A percentile compares a stretch with the other conserved stretches of the same genome.
Conservation (phyloP, 1,284 basidiomycete species). For the Rhodotorula mucilaginosa region DNA sequence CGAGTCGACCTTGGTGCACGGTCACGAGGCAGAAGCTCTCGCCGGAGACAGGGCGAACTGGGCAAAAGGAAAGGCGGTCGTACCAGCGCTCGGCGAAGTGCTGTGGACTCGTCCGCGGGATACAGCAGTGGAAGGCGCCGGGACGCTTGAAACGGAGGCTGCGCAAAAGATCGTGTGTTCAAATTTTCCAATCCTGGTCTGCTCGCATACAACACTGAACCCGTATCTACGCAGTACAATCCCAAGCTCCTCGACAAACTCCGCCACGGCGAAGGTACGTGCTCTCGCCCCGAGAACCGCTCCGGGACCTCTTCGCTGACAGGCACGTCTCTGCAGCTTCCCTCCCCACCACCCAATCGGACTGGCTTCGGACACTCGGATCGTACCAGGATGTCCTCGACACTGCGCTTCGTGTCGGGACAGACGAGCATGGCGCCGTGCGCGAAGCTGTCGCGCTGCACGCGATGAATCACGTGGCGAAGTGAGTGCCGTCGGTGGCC, state of each 20-base stretch:
- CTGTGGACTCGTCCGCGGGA: constrained; percentile 35
- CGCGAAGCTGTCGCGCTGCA: constrained; percentile 72
- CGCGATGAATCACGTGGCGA: constrained; percentile 77
- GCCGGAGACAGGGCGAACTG: constrained; percentile 15
- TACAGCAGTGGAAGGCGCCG: constrained; percentile 40
- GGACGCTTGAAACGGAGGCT: constrained; percentile 15
- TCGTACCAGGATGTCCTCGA: constrained; percentile 70
- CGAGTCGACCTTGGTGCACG: background rate
- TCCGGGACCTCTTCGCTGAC: background rate
- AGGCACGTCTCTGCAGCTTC: background rate
- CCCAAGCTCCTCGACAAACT: constrained; percentile 40
- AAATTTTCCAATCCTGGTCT: background rate
- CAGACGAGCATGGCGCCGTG: constrained; percentile 51
- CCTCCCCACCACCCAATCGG: background rate
- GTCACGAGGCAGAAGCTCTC: background rate
- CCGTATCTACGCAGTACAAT: constrained; percentile 29
- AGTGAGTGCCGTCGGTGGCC: constrained; percentile 56
- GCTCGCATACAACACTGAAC: rapidly evolving
- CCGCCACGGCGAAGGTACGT: constrained; percentile 42
- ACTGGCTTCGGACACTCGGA: constrained; percentile 56
- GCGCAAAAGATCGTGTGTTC: background rate
- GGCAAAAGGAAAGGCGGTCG: constrained; percentile 13
- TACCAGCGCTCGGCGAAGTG: constrained; percentile 3
- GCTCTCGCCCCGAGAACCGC: constrained; percentile 21
- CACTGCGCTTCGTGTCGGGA: constrained; percentile 58